Evolutionary conservation across 441 rosid genomes (phyloP), one percentile per base, ranked within the genome.

Genomic region (Biscutella laevigata): DNA sequence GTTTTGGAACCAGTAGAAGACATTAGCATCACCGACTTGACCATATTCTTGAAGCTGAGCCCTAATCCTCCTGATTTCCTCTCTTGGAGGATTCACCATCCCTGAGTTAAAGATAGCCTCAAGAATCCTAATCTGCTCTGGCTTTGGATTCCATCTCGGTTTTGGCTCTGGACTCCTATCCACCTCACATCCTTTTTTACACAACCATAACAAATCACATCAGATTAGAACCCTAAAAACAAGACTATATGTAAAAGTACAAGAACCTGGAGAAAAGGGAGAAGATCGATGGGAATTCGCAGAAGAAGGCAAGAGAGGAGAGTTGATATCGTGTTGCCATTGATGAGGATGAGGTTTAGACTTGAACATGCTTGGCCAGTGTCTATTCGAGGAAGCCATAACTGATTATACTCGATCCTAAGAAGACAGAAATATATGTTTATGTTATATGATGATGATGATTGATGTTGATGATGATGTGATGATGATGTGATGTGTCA

Each of bases 331-430:
- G 45, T 77, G 88, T 50, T 92, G 97, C 95, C 92, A 82, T 67
- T 86, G 96, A 66, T 77, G 71, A 9, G 53, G 71, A 53, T 78
- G 86, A 53, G 79, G 97, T 80, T 92, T 92, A 77, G 95, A 84
- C 67, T 86, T 88, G 85, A 92, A 92, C 99, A 86, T 74, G 69
- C 97, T 92, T 57, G 99, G 95, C 99, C 99, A 92, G 88, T 92
- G 96, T 69, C 92, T 84, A 72, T 88, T 88, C 57, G 99, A 88
- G 37, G 99, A 92, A 78, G 92, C 92, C 99, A 92, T 88, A 75
- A 53, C 59, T 60, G 36, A 43, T 47, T 29, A 53, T n/a, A 48
- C 46, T 53, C 13, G 58, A 46, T 72, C 50, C 51, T 49, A 56
- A 39, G 77, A 45, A 53, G 52, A 62, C 41, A 30, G 45, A n/a